Evolutionary conservation across 371 early-diverging fungal species (phyloP), one percentile per base, ranked within the genome.

Genomic region (Syncephalastrum monosporum): DNA sequence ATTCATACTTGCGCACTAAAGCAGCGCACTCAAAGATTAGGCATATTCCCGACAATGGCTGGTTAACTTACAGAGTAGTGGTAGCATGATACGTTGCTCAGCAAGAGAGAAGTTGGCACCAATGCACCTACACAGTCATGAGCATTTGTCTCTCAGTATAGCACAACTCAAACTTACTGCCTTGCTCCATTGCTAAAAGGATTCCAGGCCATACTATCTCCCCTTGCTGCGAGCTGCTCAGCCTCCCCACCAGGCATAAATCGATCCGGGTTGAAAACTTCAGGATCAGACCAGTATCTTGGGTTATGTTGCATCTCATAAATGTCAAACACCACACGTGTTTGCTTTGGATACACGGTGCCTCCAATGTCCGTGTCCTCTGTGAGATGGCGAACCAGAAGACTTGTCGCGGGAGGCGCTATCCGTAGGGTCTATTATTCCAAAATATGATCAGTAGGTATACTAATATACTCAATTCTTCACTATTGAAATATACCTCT

Each of bases 161-260:
- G 12, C 47, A 47, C 29, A 33, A 3, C 7, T 21, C 79, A 80
- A 61, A 56, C 47, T 14, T 82, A 83, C 56, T 72, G 61, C 49
- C 82, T 65, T 6, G 62, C 55, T 15, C 80, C 79, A 16, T 64
- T 62, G 53, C 72, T 64, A 52, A 81, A 81, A 5, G 82, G 74
- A 2, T 77, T 48, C 64, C 64, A 81, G 8, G 38, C 38, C 38
- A 33, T 33, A 10, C 10, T 10, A 2, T 33, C 38, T n/a, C 58
- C 58, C 6, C 16, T 52, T 24, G 50, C 43, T 10, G 56, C 61
- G 6, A 50, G 50, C 15, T 44, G 21, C 14, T 53, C 58, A 14
- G 50, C 42, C 23, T 57, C 63, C 4, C 53, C 58, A n/a, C 42
- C 45, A 7, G 42, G 48, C 13, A 6, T 3, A 38, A 53, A 63